Percentiles rank a stretch among this genome's conserved stretches.
Evolutionary conservation across 202 grass and related monocot genomes (phyloP).

Genomic region (Setaria italica): DNA sequence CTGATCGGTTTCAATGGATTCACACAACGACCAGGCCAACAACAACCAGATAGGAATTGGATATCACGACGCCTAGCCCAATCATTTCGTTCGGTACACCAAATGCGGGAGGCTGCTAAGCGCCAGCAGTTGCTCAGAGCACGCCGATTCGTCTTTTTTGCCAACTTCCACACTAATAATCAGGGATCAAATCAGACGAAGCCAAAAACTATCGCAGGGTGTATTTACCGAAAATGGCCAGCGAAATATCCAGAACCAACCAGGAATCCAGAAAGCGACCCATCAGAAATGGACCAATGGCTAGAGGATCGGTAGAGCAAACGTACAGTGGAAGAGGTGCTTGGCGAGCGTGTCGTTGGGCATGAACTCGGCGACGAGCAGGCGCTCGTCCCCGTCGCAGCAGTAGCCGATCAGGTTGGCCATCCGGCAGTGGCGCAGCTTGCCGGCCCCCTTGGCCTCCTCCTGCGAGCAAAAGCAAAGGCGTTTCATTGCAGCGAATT

Average conservation of each 20-base stretch:
- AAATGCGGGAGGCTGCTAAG: constrained; percentile 37
- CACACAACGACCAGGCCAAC: constrained; percentile 31
- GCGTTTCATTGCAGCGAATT: constrained; percentile 15
- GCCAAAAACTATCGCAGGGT: constrained; percentile 10
- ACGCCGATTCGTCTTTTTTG: constrained; percentile 20
- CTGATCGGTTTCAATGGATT: constrained; percentile 19
- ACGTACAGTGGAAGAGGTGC: constrained; percentile 96
- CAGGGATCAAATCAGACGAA: background rate
- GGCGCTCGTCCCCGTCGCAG: constrained; percentile 94
- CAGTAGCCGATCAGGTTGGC: constrained; percentile 99
- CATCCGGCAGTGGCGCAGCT: constrained; percentile 71
- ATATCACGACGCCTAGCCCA: constrained; percentile 22
- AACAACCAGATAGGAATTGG: constrained; percentile 16
- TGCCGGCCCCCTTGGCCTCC: constrained; percentile 91
- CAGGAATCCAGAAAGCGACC: constrained; percentile 26
- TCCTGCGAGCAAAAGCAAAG: constrained; percentile 58
- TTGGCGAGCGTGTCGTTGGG: constrained; percentile 97
- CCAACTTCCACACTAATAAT: constrained; percentile 17
- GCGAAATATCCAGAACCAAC: background rate
- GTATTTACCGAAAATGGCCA: constrained; percentile 5
- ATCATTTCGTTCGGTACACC: constrained; percentile 60
- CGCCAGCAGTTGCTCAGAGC: constrained; percentile 43
- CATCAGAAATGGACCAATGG: constrained; percentile 19
- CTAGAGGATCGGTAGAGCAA: background rate
- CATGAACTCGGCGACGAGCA: constrained; percentile 95